These are phyloP conservation scores for Trametes cubensis DNA, from an alignment of 768 basidiomycete genomes.

Conservation along the genomic window DNA sequence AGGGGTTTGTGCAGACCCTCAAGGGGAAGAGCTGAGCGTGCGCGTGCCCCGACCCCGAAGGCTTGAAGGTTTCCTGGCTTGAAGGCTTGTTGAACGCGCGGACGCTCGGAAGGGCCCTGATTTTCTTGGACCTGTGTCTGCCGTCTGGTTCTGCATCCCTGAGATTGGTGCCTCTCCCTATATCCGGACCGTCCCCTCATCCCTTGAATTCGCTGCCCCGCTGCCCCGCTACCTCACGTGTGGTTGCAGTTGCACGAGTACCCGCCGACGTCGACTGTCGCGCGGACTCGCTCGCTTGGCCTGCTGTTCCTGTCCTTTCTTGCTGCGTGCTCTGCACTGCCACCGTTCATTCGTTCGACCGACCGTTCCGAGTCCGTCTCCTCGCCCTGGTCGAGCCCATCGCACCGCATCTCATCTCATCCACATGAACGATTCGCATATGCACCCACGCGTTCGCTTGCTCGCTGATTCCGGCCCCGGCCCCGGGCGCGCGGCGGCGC, in stretches of 20 bases:
- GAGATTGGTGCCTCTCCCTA: not conserved
- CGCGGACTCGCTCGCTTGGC: not conserved
- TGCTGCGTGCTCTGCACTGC: not conserved
- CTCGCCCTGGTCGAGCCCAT: too few species aligned
- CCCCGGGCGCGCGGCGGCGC: too few species aligned
- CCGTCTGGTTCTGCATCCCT: not conserved
- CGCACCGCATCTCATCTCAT: not conserved
- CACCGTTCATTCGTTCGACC: not conserved
- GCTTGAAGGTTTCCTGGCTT: not conserved
- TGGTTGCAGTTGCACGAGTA: too few species aligned
- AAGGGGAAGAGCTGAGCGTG: slow-evolving; percentile 36
- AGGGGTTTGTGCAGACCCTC: slow-evolving; percentile 48
- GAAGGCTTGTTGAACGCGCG: not conserved
- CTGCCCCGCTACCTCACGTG: too few species aligned
- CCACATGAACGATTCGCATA: too few species aligned
- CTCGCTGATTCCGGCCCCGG: too few species aligned
- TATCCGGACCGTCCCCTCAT: not conserved
- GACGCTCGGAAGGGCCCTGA: too few species aligned
- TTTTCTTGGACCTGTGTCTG: too few species aligned
- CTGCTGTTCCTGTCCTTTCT: not conserved
- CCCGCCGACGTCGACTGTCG: slow-evolving; percentile 6
- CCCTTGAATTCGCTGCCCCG: not conserved
- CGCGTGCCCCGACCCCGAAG: not conserved
- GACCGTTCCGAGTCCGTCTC: too few species aligned
- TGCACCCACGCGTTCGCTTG: too few species aligned